Conservation (phyloP, 106 monocot genomes). For the Dioscorea alata region DNA sequence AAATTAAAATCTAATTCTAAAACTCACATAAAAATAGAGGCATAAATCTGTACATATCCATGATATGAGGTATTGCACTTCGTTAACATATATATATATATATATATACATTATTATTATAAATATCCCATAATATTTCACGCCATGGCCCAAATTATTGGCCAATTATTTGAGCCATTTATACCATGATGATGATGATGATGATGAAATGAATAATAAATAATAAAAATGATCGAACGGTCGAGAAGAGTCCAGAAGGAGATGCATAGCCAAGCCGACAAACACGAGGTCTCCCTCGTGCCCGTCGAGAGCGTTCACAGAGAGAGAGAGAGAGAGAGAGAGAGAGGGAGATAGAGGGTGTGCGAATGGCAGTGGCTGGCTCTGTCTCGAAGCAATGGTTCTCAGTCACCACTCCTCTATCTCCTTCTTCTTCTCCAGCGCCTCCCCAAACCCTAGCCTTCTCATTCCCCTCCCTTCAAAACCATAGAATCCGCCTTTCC, state of each 20-base stretch:
- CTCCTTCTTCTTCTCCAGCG: not conserved
- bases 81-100: no score
- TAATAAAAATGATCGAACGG: not conserved
- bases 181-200: no score
- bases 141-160: no score
- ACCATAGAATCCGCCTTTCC: not conserved
- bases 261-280: not conserved
- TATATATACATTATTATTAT: no score
- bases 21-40: no score
- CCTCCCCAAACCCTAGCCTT: conserved; percentile 5
- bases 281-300: not conserved
- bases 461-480: conserved; percentile 8
- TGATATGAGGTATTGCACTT: no score
- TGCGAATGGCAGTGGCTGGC: conserved; percentile 4
- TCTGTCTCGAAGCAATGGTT: conserved; percentile 12
- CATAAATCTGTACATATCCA: no score
- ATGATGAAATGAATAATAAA: no score
- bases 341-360: not conserved
- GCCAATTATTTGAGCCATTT: no score
- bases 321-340: not conserved
- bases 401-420: conserved; percentile 15
- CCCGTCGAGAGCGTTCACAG: not conserved
- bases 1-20: no score
- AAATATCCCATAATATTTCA: no score
- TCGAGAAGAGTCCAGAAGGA: not conserved